phyloP scores from a whole-genome alignment of 2,329 filamentous ascomycete genomes.

The Ophiostoma angusticollis region DNA sequence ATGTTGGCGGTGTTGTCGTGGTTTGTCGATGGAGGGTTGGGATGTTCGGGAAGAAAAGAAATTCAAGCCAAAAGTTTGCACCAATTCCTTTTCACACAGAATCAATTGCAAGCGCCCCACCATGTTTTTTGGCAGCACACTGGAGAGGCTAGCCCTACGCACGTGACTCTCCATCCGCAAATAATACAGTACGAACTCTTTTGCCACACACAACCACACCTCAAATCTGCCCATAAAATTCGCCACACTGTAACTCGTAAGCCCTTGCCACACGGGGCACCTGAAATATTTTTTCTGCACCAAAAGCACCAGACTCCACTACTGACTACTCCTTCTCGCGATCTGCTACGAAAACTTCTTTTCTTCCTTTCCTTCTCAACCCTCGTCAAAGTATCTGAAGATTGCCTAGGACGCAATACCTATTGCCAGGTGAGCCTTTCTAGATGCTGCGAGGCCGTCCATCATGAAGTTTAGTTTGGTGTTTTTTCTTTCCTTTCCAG shows the following conservation, averaged over 20 bases:
- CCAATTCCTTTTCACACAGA: too few relatives aligned
- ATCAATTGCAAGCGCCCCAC: too few relatives aligned
- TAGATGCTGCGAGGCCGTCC: slow-evolving; percentile 10
- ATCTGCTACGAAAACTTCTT: slow-evolving; percentile 1
- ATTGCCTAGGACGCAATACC: slow-evolving; percentile 19
- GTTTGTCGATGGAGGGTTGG: slow-evolving; percentile 5
- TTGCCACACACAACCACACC: too few relatives aligned
- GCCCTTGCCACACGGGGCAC: not conserved
- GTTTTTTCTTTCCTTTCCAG: not conserved
- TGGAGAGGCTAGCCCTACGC: not conserved
- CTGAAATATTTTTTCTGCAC: not conserved
- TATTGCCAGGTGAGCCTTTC: slow-evolving; percentile 18
- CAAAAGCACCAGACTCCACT: not conserved
- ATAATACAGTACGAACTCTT: too few relatives aligned
- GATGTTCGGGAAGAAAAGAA: slow-evolving; percentile 5
- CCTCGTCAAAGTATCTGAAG: slow-evolving; percentile 14
- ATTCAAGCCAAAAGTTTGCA: not conserved
- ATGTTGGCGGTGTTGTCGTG: slow-evolving; percentile 14
- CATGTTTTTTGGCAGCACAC: too few relatives aligned
- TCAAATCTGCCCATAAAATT: too few relatives aligned
- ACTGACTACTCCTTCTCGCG: not conserved
- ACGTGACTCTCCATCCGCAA: not conserved
- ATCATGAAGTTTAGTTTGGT: slow-evolving; percentile 2
- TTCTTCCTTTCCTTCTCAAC: slow-evolving; percentile 6
- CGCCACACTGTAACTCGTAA: not conserved